These are phyloP conservation scores for Trifolium subterraneum DNA, from an alignment of 306 rosid genomes.

Conservation along the genomic window DNA sequence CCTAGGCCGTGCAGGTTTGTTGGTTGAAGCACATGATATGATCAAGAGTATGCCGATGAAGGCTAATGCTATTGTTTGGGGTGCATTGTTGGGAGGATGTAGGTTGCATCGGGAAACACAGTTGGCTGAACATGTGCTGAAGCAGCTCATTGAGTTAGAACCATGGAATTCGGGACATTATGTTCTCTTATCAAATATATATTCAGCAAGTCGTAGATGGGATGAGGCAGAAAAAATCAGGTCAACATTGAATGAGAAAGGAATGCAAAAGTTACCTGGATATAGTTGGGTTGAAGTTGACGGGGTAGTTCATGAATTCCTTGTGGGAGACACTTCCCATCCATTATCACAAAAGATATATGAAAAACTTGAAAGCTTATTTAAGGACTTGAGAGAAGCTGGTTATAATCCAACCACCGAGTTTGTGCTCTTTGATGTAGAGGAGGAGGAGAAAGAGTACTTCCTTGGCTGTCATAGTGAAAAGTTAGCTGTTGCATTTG, in stretches of 20 bases:
- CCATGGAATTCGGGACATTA: slow-evolving; percentile 84
- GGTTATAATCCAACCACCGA: slow-evolving; percentile 81
- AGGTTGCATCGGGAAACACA: slow-evolving; percentile 65
- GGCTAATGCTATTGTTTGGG: slow-evolving; percentile 73
- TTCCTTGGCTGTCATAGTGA: slow-evolving; percentile 76
- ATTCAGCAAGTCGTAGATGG: slow-evolving; percentile 69
- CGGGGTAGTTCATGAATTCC: slow-evolving; percentile 69
- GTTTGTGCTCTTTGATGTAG: slow-evolving; percentile 70
- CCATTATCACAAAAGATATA: slow-evolving; percentile 64
- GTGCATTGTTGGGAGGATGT: slow-evolving; percentile 73
- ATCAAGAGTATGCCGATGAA: slow-evolving; percentile 69
- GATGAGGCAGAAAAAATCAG: slow-evolving; percentile 67
- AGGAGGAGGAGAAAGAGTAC: slow-evolving; percentile 80
- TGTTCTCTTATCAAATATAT: slow-evolving; percentile 74
- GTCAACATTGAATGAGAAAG: slow-evolving; percentile 58
- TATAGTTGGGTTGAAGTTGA: slow-evolving; percentile 79
- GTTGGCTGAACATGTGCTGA: slow-evolving; percentile 64
- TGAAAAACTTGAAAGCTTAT: slow-evolving; percentile 60
- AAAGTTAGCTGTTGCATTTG: slow-evolving; percentile 79
- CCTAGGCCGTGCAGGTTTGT: slow-evolving; percentile 69
- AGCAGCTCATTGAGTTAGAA: slow-evolving; percentile 71
- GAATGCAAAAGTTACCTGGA: slow-evolving; percentile 66
- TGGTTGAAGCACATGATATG: slow-evolving; percentile 63
- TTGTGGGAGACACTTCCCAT: slow-evolving; percentile 71
- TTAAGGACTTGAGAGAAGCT: slow-evolving; percentile 62